Evolutionary conservation across 2,329 filamentous ascomycete genomes (phyloP).

Genomic region (Tympanopsis confertula): DNA sequence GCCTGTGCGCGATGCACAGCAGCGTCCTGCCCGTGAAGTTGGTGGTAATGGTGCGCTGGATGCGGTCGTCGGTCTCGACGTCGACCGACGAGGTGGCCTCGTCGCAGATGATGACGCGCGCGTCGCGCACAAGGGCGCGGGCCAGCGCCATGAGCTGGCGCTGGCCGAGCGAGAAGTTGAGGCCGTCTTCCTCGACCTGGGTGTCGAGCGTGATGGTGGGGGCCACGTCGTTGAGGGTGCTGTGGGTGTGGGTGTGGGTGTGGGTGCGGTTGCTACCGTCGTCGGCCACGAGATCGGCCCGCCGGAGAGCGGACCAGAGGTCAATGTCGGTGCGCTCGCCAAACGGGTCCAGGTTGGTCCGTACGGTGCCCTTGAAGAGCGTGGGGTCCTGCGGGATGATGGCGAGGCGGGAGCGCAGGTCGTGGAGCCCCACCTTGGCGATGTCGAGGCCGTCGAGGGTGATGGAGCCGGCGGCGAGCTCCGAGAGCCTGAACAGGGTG

Average conservation of each 20-base stretch:
- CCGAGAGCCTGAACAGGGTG: slow-evolving; percentile 66
- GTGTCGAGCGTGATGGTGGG: slow-evolving; percentile 78
- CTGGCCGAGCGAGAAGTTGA: slow-evolving; percentile 92
- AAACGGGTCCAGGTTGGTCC: slow-evolving; percentile 73
- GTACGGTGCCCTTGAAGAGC: slow-evolving; percentile 69
- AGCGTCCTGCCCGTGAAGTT: slow-evolving; percentile 81
- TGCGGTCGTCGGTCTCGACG: slow-evolving; percentile 93
- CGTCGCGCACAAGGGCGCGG: slow-evolving; percentile 74
- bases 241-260: slow-evolving; percentile 7
- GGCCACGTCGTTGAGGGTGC: slow-evolving; percentile 20
- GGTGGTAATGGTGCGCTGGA: slow-evolving; percentile 75
- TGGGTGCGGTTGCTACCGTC: slow-evolving; percentile 31
- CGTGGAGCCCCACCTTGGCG: slow-evolving; percentile 60
- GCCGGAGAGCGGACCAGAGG: slow-evolving; percentile 66
- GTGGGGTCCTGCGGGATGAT: slow-evolving; percentile 82
- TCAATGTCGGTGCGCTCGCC: slow-evolving; percentile 65
- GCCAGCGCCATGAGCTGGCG: slow-evolving; percentile 91
- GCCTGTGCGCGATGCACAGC: slow-evolving; percentile 81
- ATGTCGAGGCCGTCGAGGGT: slow-evolving; percentile 60
- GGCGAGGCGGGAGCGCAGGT: slow-evolving; percentile 63
- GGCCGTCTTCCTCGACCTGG: slow-evolving; percentile 80
- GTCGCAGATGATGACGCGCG: slow-evolving; percentile 91
- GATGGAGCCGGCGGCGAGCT: slow-evolving; percentile 50
- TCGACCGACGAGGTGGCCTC: slow-evolving; percentile 89
- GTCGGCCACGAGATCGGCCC: slow-evolving; percentile 58